Evolutionary conservation across 768 basidiomycete genomes (phyloP), one percentile per base, ranked within the genome.

Genomic region (Macrocybe gigantea): DNA sequence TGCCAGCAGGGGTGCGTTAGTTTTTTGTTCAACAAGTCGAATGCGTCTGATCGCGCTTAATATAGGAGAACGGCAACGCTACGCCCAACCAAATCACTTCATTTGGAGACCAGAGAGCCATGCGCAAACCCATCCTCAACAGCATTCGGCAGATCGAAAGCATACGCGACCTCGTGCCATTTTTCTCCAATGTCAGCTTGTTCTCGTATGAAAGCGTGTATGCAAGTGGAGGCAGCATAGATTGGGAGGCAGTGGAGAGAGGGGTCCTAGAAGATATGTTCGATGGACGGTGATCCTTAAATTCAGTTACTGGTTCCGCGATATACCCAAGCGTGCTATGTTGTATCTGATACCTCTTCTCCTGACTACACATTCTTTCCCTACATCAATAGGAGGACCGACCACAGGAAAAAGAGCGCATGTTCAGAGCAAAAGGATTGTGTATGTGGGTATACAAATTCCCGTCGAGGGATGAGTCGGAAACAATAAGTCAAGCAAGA

Each of bases 121-220:
- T 85, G 64, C 85, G 93, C 6, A 76, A 82, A 42, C 93, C 94
- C 2, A 71, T 93, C 51, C 69, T 98, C 46, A 73, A 73, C 31
- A 63, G 71, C 2, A 44, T 91, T 15, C 82, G 80, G 42, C 82
- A 87, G 53, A 85, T 97, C 48, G 83, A 85, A 51, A 92, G 89
- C 45, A 80, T 96, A 37, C 78, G 82, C 34, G 89, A 96, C 58
- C 70, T 99, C 22, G 76, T 83, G n/a, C 79, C 85, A 1, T 99
- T 99, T 72, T 93, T 98, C 65, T 83, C 91, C 1, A 78, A 83
- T 48, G 84, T 93, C 43, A 95, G 93, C 64, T 82, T 95, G 44
- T 73, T 84, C 5, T 85, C 88, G 7, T 98, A 93, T 61, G 93
- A 98, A 67, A 87, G 86, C 49, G 77, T 95, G 41, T 99, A 97